Base-by-base conservation (phyloP, 345 rosid genomes). In the Stellera chamaejasme region DNA sequence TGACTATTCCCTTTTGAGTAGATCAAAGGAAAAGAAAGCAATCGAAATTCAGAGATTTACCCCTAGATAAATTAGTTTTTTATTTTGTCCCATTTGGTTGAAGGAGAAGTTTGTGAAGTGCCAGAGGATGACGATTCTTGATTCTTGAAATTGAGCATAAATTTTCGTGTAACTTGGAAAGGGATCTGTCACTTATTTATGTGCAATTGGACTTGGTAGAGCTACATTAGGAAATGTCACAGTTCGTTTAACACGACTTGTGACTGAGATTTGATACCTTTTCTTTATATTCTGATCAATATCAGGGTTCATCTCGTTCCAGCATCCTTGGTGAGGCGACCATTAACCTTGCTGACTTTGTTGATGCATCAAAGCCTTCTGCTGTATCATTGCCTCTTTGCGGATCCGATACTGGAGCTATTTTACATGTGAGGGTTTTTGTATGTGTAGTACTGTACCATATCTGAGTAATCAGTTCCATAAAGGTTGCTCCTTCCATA, bases 301-400 rank as follows among this genome's bases (percentile, higher is more conserved):
- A 53, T 61, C 76, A 93, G 97, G 99, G 99, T 61, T 78, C 97
- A 65, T 84, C 99, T 23, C 69, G 99, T 57, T 79, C 99, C 54
- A 77, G 85, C 72, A 70, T 89, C 46, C 99, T 93, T 50, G 99
- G 99, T 46, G 99, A 93, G 75, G 94, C 91, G 44, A 68, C 75
- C 23, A 89, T 93, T 69, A 82, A 93, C 75, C 96, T 93, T 69
- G 82, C 99, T 66, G 88, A 87, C 73, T 87, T 86, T 78, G 87
- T 86, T 62, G 97, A 84, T 64, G 99, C 97, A 54, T 67, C 74
- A 50, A 87, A 87, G 66, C 99, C 99, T 59, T 81, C 74, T 64
- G 73, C 72, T 54, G 75, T 73, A 48, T 64, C 70, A 36, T 58
- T 93, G 70, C 86, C 91, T 66, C 88, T 93, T 69, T 84, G 74